Evolutionary conservation across 2,329 filamentous ascomycete species (phyloP), one percentile per base, ranked within the genome.

Genomic region (Cadophora luteo-olivacea): DNA sequence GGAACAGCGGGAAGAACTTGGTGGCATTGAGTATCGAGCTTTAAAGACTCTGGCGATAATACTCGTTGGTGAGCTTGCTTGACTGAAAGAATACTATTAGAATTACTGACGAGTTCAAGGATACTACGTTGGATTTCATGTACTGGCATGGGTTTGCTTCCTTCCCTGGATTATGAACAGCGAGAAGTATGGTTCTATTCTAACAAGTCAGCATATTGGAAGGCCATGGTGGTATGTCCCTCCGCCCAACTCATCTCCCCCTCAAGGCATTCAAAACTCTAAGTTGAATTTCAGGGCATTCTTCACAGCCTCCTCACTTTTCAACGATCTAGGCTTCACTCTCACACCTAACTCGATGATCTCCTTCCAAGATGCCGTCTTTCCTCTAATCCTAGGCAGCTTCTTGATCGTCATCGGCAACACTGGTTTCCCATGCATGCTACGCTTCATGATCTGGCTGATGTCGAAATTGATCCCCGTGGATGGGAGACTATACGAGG

Each of bases 351-450:
- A 98, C 80, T 97, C 94, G 73, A 97, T 99, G 94, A 86, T 89
- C 51, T 95, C 93, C 0, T 98, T 98, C 79, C 89, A 93, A 73
- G 86, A 83, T 8, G 92, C 93, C 0, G 83, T 91, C 6, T 91
- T 93, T 73, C 89, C 91, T 0, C 83, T 98, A 58, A 82, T 97
- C 24, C 78, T 96, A 51, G 88, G 94, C 80, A 89, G 89, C 7
- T 97, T 97, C 74, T 86, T 98, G 54, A 96, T 98, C 77, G 89
- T 98, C 70, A 93, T 97, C 69, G 95, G 95, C 66, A 98, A 98
- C 76, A 98, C 95, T 0, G 96, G 92, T 0, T 98, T 98, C 74
- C 96, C 95, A 0, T 92, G 96, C 76, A 94, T 97, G 91, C 86
- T 98, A 25, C 91, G 96, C 7, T 92, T 97, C 76, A 88, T 96